Base-by-base conservation (phyloP, 2,329 filamentous ascomycete genomes). In the Cladorrhinum sp. region DNA sequence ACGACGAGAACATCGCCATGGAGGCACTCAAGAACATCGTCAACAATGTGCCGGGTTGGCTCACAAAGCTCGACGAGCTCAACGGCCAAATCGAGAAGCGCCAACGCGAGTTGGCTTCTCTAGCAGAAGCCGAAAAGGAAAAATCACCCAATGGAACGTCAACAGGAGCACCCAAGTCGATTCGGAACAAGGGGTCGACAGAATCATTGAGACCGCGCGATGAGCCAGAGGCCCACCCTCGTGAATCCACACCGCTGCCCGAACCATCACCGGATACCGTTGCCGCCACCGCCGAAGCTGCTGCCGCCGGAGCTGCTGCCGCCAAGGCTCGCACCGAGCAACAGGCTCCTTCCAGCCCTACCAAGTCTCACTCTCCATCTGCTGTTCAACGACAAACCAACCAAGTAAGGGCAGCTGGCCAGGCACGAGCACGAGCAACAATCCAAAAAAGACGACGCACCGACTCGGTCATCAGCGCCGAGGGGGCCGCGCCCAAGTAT, bases 21-120 rank as follows among this genome's bases (percentile, higher is more conserved):
- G 85, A 87, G 62, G 81, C 84, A 26, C 73, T 88, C 58, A 80
- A 76, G 58, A 80, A 80, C 61, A 76, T 88, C 39, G 76, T 77
- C 58, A 76, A 72, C 65, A 83, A 86, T 62, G 78, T 86, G 48
- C 86, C 85, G 16, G 79, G 82, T 70, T 88, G 86, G 86, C 75
- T 83, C 39, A 75, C 75, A 61, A 80, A 82, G 21, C 78, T 88
- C 50, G 82, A 86, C 63, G 81, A 86, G 56, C 79, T 88, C 60
- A 86, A 79, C 68, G 77, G 78, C 62, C 81, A 88, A 71, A 86
- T 88, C 61, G 80, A 84, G 61, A 77, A 82, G 68, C 84, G 86
- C 61, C 86, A 88, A 75, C 74, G 77, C 55, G 84, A 87, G 69
- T 77, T 88, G 59, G 85, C 84, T 36, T 62, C 64, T 52, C 52